These are phyloP conservation scores for Tuber aestivum DNA, from an alignment of 495 filamentous ascomycete genomes.

Conservation along the genomic window DNA sequence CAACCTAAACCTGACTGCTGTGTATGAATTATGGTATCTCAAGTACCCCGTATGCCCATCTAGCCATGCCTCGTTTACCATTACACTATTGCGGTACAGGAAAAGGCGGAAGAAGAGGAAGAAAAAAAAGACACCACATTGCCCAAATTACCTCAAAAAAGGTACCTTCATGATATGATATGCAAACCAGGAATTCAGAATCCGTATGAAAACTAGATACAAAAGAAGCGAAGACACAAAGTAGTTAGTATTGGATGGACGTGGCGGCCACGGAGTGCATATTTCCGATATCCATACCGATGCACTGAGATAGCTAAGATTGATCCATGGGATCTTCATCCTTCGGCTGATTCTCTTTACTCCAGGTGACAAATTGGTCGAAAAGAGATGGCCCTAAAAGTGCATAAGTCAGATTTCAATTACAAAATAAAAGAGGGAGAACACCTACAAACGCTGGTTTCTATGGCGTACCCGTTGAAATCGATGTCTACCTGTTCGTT, in stretches of 20 bases:
- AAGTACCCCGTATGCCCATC: background rate
- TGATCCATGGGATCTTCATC: background rate
- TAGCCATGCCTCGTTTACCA: background rate
- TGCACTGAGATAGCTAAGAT: background rate
- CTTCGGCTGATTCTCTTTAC: constrained; percentile 27
- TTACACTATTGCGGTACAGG: background rate
- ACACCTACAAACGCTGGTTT: constrained; percentile 38
- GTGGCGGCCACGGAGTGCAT: background rate
- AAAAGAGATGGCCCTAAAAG: constrained; percentile 39
- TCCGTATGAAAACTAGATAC: background rate
- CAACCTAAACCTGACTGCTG: background rate
- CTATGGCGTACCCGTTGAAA: constrained; percentile 33
- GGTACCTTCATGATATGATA: background rate
- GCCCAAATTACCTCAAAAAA: background rate
- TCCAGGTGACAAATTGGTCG: constrained; percentile 40
- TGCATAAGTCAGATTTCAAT: background rate
- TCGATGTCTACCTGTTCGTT: constrained; percentile 33
- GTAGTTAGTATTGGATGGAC: background rate
- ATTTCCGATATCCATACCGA: background rate
- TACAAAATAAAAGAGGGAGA: background rate
- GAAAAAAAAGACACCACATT: background rate
- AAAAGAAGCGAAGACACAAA: background rate
- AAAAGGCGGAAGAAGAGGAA: background rate
- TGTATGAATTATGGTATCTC: background rate
- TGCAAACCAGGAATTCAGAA: background rate